Evolutionary conservation across 345 rosid genomes (phyloP).

Genomic region (Conringia planisiliqua): DNA sequence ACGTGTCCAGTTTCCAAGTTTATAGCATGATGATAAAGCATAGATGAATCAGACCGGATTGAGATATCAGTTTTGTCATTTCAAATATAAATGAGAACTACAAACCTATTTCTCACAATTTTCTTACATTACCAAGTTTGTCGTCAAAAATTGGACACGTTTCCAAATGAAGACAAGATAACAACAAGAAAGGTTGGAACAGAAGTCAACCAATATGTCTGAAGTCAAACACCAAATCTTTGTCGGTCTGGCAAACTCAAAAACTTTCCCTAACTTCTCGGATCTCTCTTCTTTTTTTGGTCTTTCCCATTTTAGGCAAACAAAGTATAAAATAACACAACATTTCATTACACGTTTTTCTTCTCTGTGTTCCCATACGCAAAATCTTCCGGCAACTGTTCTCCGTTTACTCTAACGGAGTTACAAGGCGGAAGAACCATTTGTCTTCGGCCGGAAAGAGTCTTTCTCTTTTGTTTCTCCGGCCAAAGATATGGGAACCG

Average conservation of each 20-base stretch:
- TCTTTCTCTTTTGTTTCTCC: neutral
- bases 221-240: conserved; percentile 20
- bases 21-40: conserved; percentile 6
- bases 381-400: conserved; percentile 22
- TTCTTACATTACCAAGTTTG: neutral
- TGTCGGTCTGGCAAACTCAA: neutral
- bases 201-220: conserved; percentile 13
- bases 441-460: neutral
- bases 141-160: neutral
- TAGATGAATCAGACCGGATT: neutral
- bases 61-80: neutral
- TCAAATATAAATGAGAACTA: neutral
- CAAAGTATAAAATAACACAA: neutral
- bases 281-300: neutral
- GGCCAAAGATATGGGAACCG: conserved; percentile 27
- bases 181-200: conserved; percentile 14
- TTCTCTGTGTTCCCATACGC: conserved; percentile 22
- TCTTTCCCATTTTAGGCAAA: neutral
- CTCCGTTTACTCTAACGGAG: conserved; percentile 26
- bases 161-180: neutral
- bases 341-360: neutral
- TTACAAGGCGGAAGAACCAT: conserved; percentile 20
- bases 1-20: conserved; percentile 13
- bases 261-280: conserved; percentile 12
- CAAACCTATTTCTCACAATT: neutral